phyloP scores from a whole-genome alignment of 2,329 filamentous ascomycete species.

The Phaeomoniella chlamydospora region DNA sequence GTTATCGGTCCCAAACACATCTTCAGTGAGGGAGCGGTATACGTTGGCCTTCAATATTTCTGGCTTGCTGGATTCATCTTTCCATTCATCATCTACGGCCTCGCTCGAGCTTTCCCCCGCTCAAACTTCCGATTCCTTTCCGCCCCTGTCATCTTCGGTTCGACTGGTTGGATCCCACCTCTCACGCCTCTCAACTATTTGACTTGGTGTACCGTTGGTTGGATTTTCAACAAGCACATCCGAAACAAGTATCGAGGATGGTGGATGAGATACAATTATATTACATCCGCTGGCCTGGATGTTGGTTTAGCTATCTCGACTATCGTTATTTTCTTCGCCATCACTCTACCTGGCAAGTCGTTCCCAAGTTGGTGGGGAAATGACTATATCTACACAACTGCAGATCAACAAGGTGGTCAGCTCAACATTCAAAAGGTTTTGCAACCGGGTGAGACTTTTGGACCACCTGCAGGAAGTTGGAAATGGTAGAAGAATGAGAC shows the following conservation, averaged over 20 bases:
- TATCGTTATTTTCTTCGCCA: slow-evolving; percentile 54
- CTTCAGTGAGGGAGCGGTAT: slow-evolving; percentile 49
- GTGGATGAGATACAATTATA: slow-evolving; percentile 70
- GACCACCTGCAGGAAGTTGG: neutral
- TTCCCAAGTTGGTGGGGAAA: slow-evolving; percentile 1
- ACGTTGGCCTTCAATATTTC: slow-evolving; percentile 53
- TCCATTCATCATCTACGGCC: slow-evolving; percentile 47
- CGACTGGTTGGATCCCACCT: slow-evolving; percentile 48
- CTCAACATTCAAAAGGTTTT: slow-evolving; percentile 1
- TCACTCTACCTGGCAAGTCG: slow-evolving; percentile 18
- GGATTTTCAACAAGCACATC: slow-evolving; percentile 55
- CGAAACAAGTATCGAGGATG: slow-evolving; percentile 51
- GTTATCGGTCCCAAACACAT: slow-evolving; percentile 57
- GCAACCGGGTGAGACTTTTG: slow-evolving; percentile 1
- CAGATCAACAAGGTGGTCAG: neutral
- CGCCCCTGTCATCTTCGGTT: slow-evolving; percentile 55
- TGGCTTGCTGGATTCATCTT: slow-evolving; percentile 52
- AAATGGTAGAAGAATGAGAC: too few species aligned
- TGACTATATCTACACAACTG: neutral
- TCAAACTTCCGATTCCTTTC: slow-evolving; percentile 51
- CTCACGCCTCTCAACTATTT: slow-evolving; percentile 59
- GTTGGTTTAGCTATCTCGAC: slow-evolving; percentile 52
- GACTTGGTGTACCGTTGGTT: slow-evolving; percentile 54
- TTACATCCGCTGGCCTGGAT: slow-evolving; percentile 57
- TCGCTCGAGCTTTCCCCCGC: slow-evolving; percentile 47